Evolutionary conservation across 2,329 filamentous ascomycete species (phyloP), one percentile per base, ranked within the genome.

Genomic region (Colletotrichum echinochloae): DNA sequence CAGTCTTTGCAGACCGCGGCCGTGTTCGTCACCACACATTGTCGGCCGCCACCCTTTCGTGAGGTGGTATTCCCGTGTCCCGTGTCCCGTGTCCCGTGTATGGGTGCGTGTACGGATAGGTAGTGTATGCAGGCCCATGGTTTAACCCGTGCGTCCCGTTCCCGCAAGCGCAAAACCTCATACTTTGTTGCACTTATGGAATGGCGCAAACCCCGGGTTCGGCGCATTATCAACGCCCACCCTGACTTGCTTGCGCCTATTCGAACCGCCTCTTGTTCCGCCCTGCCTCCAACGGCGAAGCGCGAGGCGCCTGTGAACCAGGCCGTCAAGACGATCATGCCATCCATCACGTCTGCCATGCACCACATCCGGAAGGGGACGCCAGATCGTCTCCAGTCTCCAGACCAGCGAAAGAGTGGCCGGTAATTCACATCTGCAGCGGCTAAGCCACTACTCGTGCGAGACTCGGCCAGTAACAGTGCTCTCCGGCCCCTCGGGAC

Each of bases 371-470:
- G 64, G 64, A 62, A 59, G 61, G 30, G 62, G 65, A 59, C 60
- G 64, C 68, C 57, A 63, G 68, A 71, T 71, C 68, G 63, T 62
- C 64, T 51, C 54, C 65, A 41, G 51, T 52, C 41, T 23, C 63
- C 65, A 51, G 52, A 55, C 37, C 33, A 60, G 54, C 65, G 37
- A 65, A 56, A 64, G 54, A 68, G 44, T 72, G 71, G 64, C 52
- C 64, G 69, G 69, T 41, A 70, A 69, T 62, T 62, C 69, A 65
- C 68, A 60, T 65, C 56, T 55, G 71, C 56, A 72, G 71, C 71
- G 71, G 71, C 68, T 72, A 69, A 73, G 69, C 65, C 71, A 72
- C 69, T 56, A 65, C 60, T 62, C 20, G 33, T 63, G 56, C 51
- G 35, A 60, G 33, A 61, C 28, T 46, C 46, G 65, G 56, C 71